phyloP scores from a whole-genome alignment of 1,139 yeast species.

The Yamadazyma triangularis region DNA sequence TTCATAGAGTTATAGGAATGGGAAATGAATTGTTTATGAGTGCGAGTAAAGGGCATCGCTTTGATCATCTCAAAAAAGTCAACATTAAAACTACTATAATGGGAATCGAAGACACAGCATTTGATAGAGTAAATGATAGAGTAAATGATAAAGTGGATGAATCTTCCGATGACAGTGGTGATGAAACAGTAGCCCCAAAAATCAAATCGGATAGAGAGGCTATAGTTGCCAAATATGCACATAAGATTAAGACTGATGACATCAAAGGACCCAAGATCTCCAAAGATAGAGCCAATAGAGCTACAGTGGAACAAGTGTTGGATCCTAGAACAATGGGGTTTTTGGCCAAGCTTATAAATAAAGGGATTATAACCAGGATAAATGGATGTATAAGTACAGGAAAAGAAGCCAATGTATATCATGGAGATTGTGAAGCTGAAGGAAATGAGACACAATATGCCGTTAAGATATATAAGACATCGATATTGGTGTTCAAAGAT shows the following conservation, averaged over 20 bases:
- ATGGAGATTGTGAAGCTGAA: constrained; percentile 71
- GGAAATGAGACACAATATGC: constrained; percentile 57
- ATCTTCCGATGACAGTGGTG: constrained; percentile 5
- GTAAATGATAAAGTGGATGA: constrained; percentile 1
- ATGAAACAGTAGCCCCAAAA: constrained; percentile 5
- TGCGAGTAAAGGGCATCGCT: not conserved
- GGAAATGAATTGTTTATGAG: not conserved
- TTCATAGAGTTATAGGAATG: constrained; percentile 9
- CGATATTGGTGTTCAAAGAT: constrained; percentile 92
- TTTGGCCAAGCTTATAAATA: constrained; percentile 72
- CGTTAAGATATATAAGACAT: constrained; percentile 91
- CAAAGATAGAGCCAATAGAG: constrained; percentile 86
- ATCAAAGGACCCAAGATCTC: constrained; percentile 54
- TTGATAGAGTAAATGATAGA: not conserved
- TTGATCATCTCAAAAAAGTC: not conserved
- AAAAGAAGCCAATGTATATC: constrained; percentile 97
- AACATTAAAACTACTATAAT: too few species aligned
- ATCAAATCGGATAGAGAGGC: constrained; percentile 48
- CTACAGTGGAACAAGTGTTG: constrained; percentile 93
- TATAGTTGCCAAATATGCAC: constrained; percentile 56
- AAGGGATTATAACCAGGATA: constrained; percentile 77
- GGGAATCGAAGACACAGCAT: not conserved
- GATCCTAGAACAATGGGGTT: constrained; percentile 92
- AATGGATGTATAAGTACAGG: constrained; percentile 97
- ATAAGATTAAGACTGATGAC: constrained; percentile 61